phyloP scores from a whole-genome alignment of 306 rosid genomes.

The Prunus dulcis region DNA sequence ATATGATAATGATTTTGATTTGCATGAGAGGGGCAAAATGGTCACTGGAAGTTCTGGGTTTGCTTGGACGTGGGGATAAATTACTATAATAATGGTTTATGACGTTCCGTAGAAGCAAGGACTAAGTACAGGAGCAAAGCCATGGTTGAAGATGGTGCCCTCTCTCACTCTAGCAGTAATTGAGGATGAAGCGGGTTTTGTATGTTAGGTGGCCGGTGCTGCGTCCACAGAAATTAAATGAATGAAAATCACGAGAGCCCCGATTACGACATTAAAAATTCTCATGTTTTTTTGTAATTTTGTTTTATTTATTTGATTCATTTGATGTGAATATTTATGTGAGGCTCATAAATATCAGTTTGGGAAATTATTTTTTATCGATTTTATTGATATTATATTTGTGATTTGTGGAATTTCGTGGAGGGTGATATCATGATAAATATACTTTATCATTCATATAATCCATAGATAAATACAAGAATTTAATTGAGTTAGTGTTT shows the following conservation, averaged over 20 bases:
- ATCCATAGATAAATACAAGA: background rate
- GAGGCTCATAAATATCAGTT: background rate
- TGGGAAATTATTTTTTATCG: background rate
- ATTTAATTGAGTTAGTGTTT: background rate
- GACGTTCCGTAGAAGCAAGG: constrained; percentile 50
- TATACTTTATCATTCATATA: background rate
- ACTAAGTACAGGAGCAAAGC: constrained; percentile 29
- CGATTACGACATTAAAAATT: constrained; percentile 31
- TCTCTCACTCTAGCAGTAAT: constrained; percentile 8
- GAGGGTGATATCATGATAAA: background rate
- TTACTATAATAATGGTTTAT: constrained; percentile 14
- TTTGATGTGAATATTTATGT: background rate
- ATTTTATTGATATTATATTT: background rate
- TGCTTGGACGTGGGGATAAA: constrained; percentile 22
- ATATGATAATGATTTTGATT: background rate
- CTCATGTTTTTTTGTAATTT: background rate
- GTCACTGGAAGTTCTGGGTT: constrained; percentile 14
- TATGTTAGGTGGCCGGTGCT: constrained; percentile 36
- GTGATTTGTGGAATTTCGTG: background rate
- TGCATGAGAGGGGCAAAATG: constrained; percentile 27
- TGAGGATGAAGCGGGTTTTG: constrained; percentile 17
- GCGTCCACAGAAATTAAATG: constrained; percentile 36
- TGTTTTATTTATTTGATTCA: background rate
- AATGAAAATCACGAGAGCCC: constrained; percentile 65
- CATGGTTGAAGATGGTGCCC: constrained; percentile 24